phyloP scores from a whole-genome alignment of 2,329 filamentous ascomycete species.

The Dactylellina parvicollis region DNA sequence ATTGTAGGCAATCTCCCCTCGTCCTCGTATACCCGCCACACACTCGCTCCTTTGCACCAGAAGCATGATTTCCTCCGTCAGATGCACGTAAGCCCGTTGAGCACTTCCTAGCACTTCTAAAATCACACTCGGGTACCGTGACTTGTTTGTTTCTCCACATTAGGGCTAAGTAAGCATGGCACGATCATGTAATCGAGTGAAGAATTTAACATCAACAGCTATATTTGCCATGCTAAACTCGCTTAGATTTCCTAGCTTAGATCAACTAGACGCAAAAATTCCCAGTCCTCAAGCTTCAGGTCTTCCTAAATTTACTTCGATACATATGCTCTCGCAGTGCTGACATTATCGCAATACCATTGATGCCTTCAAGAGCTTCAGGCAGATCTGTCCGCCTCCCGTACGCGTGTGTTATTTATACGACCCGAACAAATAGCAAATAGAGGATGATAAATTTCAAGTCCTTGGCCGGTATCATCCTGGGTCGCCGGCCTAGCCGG shows the following conservation, averaged over 20 bases:
- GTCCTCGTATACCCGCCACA: constrained; percentile 50
- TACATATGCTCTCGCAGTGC: background rate
- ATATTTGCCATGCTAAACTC: too few species aligned
- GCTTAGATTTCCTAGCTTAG: background rate
- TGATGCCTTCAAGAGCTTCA: background rate
- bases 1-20: constrained; percentile 20
- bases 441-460: too few species aligned
- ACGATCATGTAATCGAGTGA: background rate
- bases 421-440: too few species aligned
- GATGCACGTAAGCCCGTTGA: constrained; percentile 23
- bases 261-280: background rate
- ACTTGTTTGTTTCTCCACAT: too few species aligned
- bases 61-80: constrained; percentile 5
- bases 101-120: constrained; percentile 3
- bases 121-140: constrained; percentile 17
- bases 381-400: background rate
- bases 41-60: constrained; percentile 2
- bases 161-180: background rate
- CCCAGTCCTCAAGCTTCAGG: background rate
- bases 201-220: constrained; percentile 3
- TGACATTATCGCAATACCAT: too few species aligned
- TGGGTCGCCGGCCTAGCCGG: too few species aligned
- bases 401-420: too few species aligned
- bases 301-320: constrained; percentile 7
- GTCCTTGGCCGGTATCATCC: too few species aligned